phyloP scores from a whole-genome alignment of 176 grass and related monocot species.

The Oryza australiensis region DNA sequence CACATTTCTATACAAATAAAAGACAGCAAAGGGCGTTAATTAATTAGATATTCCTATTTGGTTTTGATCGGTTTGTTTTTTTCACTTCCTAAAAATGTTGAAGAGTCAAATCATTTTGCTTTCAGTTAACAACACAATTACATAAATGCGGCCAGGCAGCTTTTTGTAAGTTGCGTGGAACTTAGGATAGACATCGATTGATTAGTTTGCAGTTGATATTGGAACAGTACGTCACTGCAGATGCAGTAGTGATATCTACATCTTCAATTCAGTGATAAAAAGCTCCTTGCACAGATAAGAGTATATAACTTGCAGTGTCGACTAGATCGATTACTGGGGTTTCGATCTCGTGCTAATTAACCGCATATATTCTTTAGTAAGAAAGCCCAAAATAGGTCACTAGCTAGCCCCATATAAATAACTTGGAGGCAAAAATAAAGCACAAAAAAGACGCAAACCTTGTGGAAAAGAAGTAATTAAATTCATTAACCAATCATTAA shows the following conservation, averaged over 20 bases:
- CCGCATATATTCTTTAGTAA: no score
- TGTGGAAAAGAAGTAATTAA: neutral
- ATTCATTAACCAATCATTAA: neutral
- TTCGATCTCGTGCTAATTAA: no score
- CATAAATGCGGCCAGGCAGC: neutral
- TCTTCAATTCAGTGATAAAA: neutral
- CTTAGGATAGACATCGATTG: neutral
- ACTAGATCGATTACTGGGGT: no score
- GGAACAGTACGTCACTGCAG: neutral
- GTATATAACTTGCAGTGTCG: no score
- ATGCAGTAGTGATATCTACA: neutral
- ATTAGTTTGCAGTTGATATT: neutral
- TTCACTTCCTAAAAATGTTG: neutral
- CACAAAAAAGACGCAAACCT: neutral
- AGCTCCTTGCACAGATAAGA: neutral
- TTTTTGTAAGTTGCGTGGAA: neutral
- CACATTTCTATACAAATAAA: no score
- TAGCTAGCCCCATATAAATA: no score
- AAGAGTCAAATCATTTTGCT: constrained; percentile 12
- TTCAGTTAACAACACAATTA: constrained; percentile 11
- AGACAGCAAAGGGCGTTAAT: no score
- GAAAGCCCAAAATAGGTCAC: no score
- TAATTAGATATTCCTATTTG: no score
- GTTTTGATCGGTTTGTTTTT: no score
- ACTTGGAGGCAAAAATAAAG: neutral